Evolutionary conservation across 2,329 filamentous ascomycete genomes (phyloP).

Genomic region (Trematosphaeria pertusa): DNA sequence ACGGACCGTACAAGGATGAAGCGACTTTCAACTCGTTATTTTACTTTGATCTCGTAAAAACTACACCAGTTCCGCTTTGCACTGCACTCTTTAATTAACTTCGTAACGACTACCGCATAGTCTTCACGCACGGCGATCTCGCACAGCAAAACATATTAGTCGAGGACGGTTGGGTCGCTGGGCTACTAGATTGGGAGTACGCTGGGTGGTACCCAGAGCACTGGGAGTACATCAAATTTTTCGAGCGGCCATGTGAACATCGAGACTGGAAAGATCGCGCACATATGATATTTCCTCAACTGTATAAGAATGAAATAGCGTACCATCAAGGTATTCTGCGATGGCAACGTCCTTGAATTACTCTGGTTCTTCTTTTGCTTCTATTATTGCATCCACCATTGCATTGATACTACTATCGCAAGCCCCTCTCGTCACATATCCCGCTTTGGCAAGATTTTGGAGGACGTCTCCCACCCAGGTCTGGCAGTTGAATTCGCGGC

Average conservation of each 20-base stretch:
- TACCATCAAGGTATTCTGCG: constrained; percentile 11
- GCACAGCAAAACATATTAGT: constrained; percentile 22
- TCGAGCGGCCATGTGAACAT: constrained; percentile 8
- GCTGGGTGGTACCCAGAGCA: constrained; percentile 23
- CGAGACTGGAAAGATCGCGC: constrained; percentile 11
- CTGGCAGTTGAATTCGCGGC: background rate
- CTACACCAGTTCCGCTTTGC: constrained; percentile 6
- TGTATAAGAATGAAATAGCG: constrained; percentile 8
- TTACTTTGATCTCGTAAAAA: constrained; percentile 12
- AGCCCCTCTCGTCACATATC: background rate
- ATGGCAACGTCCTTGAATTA: constrained; percentile 11
- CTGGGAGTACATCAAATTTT: constrained; percentile 22
- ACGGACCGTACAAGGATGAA: constrained; percentile 12
- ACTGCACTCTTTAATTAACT: constrained; percentile 7
- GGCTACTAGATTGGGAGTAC: constrained; percentile 19
- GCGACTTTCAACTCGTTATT: constrained; percentile 10
- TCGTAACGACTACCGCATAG: constrained; percentile 15
- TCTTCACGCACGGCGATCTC: constrained; percentile 23
- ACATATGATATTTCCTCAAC: constrained; percentile 8
- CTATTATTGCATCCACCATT: constrained; percentile 6
- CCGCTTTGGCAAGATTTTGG: background rate
- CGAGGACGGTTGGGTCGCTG: constrained; percentile 14
- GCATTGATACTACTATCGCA: constrained; percentile 3
- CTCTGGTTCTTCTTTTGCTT: constrained; percentile 8
- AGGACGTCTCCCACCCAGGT: constrained; percentile 3